phyloP scores from a whole-genome alignment of 148 eudicot genomes.

The Suaeda aralocaspica region DNA sequence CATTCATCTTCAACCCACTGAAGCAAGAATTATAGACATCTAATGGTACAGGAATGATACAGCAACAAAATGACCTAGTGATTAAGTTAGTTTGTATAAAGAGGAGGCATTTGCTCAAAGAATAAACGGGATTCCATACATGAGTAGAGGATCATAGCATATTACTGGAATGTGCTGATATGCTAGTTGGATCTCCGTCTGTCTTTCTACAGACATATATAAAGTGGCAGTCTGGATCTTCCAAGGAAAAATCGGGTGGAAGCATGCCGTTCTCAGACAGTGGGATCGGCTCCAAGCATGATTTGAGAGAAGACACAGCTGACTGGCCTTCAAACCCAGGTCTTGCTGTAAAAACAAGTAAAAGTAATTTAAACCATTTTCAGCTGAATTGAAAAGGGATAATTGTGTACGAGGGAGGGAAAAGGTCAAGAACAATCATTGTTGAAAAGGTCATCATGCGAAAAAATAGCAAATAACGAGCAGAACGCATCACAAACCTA shows the following conservation, averaged over 20 bases:
- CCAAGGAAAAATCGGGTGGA: constrained; percentile 54
- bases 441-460: not conserved
- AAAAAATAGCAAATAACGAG: not conserved
- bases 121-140: not conserved
- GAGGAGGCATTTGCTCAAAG: not conserved
- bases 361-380: not conserved
- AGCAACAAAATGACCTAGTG: constrained; percentile 1
- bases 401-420: not conserved
- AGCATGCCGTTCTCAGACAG: constrained; percentile 65
- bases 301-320: constrained; percentile 39
- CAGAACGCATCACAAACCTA: not conserved
- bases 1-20: not conserved
- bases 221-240: constrained; percentile 92
- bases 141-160: constrained; percentile 10
- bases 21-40: constrained; percentile 21
- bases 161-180: constrained; percentile 9
- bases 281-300: constrained; percentile 62
- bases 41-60: constrained; percentile 12
- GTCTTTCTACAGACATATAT: constrained; percentile 66
- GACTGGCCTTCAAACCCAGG: constrained; percentile 64
- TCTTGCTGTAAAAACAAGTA: constrained; percentile 67
- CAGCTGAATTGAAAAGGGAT: not conserved
- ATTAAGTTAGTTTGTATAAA: constrained; percentile 8
- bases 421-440: not conserved
- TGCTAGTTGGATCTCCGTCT: constrained; percentile 29